Conservation (phyloP, 75 land plant genomes). For the Picea sitchensis region DNA sequence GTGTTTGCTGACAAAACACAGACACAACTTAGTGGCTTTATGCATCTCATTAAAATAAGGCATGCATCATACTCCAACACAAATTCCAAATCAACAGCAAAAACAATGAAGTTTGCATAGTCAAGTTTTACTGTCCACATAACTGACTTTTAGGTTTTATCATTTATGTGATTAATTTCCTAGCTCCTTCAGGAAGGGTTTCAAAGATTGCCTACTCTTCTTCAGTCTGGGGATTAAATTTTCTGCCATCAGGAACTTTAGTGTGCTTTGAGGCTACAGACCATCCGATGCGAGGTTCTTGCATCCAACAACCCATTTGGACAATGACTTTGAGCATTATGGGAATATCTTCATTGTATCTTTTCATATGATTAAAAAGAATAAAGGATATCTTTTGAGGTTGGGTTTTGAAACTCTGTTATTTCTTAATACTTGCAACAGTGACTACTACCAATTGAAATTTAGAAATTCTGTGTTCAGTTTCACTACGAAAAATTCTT, state of each 20-base stretch:
- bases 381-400: background rate
- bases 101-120: too few species aligned
- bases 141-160: too few species aligned
- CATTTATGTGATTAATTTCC: background rate
- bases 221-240: background rate
- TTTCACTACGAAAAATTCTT: background rate
- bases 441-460: too few species aligned
- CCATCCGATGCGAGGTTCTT: background rate
- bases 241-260: background rate
- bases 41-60: too few species aligned
- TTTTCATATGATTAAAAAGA: background rate
- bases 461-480: too few species aligned
- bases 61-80: too few species aligned
- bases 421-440: background rate
- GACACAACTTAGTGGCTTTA: too few species aligned
- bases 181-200: background rate
- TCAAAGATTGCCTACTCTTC: background rate
- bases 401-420: background rate
- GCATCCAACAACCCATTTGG: background rate
- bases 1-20: too few species aligned
- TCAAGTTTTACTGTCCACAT: too few species aligned
- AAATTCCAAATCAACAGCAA: too few species aligned
- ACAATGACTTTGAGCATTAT: background rate
- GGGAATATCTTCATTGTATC: background rate
- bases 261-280: background rate